phyloP scores from a whole-genome alignment of 139 green algal genomes.

The Closterium sp. region DNA sequence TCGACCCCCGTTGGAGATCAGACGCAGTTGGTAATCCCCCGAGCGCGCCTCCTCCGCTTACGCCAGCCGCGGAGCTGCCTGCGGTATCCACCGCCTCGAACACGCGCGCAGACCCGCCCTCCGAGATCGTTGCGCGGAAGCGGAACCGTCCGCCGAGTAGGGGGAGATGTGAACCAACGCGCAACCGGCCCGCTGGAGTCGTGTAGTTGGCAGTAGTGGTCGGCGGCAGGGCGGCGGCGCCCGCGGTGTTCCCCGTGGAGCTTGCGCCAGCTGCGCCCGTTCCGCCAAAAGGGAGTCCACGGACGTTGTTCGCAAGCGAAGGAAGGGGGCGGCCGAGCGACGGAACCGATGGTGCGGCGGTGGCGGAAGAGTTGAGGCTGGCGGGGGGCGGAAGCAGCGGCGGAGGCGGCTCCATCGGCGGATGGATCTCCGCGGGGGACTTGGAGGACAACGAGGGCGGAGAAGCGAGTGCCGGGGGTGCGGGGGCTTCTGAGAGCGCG shows the following conservation, averaged over 20 bases:
- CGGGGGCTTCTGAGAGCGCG: neutral
- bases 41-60: neutral
- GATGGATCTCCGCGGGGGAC: neutral
- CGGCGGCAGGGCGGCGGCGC: no score
- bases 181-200: conserved; percentile 51
- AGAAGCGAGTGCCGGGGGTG: neutral
- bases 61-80: neutral
- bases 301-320: neutral
- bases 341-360: neutral
- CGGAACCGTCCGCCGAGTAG: conserved; percentile 56
- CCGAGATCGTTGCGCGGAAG: conserved; percentile 54
- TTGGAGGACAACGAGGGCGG: neutral
- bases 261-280: neutral
- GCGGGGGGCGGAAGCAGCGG: neutral
- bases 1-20: neutral
- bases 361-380: neutral
- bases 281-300: neutral
- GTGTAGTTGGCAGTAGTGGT: conserved; percentile 21
- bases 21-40: neutral
- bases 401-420: neutral
- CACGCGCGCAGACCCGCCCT: conserved; percentile 63
- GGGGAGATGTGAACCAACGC: conserved; percentile 52
- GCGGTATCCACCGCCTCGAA: conserved; percentile 67
- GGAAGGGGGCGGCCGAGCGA: neutral
- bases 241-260: neutral